A percentile compares a stretch with the other conserved stretches of the same genome.
phyloP scores from a whole-genome alignment of 2,329 filamentous ascomycete species.

The Clarireedia hainanense region DNA sequence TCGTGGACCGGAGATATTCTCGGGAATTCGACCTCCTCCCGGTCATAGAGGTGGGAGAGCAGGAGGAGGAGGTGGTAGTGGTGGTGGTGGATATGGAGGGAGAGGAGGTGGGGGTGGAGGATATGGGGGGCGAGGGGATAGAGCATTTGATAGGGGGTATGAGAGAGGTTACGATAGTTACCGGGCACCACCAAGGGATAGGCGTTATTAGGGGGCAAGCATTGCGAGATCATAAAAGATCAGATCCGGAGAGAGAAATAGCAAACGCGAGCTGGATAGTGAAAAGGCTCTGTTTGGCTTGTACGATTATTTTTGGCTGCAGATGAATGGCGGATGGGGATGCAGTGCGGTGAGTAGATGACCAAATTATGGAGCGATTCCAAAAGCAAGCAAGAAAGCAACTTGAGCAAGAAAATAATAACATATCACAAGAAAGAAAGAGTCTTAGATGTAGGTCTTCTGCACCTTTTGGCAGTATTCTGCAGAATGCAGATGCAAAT shows the following conservation, averaged over 20 bases:
- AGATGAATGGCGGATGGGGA: not conserved
- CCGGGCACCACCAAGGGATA: conserved; percentile 1
- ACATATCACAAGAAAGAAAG: no score
- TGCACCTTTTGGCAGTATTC: no score
- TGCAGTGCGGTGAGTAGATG: not conserved
- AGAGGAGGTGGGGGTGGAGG: not conserved
- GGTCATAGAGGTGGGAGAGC: conserved; percentile 27
- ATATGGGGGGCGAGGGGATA: not conserved
- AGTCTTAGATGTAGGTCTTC: not conserved
- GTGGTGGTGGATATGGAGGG: conserved; percentile 4
- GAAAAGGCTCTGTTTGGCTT: not conserved
- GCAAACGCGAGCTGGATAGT: not conserved
- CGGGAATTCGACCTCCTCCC: conserved; percentile 52
- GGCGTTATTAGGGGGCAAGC: conserved; percentile 1
- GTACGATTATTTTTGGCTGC: not conserved
- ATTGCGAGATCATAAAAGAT: not conserved
- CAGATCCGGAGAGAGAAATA: not conserved
- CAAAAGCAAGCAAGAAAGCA: not conserved
- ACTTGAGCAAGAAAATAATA: no score
- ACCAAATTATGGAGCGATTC: not conserved
- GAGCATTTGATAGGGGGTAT: conserved; percentile 1
- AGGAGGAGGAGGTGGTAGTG: not conserved
- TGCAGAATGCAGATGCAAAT: no score
- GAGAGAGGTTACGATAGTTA: conserved; percentile 4
- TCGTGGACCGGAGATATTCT: conserved; percentile 61